Evolutionary conservation across 768 basidiomycete genomes (phyloP).

Genomic region (Gymnopilus junonius): DNA sequence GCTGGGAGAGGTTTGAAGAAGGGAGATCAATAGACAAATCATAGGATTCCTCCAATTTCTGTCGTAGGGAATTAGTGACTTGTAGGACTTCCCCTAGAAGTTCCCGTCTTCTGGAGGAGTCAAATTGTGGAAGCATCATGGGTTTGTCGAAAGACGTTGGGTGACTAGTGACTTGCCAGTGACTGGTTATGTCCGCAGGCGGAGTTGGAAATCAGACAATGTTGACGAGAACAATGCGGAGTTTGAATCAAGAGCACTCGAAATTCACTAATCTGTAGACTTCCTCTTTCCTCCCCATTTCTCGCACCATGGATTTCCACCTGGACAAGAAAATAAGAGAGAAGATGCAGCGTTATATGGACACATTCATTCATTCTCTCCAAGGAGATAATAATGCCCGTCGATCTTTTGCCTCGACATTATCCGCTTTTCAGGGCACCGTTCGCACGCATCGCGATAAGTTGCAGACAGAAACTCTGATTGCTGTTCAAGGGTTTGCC

Average conservation of each 20-base stretch:
- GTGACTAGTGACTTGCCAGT: too few species aligned
- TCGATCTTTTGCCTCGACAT: neutral
- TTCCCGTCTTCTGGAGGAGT: neutral
- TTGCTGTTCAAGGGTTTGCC: neutral
- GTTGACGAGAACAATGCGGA: constrained; percentile 5
- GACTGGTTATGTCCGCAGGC: neutral
- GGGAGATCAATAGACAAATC: neutral
- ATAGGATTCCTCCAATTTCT: neutral
- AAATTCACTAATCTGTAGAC: neutral
- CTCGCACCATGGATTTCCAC: neutral
- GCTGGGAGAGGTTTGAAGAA: neutral
- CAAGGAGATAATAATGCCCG: neutral
- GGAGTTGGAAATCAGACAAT: neutral
- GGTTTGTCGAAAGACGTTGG: neutral
- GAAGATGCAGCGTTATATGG: neutral
- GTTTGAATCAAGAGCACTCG: neutral
- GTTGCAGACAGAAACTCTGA: neutral
- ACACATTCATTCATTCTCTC: neutral
- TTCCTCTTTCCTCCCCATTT: neutral
- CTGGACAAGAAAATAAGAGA: neutral
- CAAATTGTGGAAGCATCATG: neutral
- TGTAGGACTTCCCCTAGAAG: neutral
- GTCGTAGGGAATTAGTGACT: neutral
- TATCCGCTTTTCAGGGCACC: neutral
- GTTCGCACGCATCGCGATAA: neutral